Conservation (phyloP, 768 basidiomycete species). For the Kwoniella sp. region DNA sequence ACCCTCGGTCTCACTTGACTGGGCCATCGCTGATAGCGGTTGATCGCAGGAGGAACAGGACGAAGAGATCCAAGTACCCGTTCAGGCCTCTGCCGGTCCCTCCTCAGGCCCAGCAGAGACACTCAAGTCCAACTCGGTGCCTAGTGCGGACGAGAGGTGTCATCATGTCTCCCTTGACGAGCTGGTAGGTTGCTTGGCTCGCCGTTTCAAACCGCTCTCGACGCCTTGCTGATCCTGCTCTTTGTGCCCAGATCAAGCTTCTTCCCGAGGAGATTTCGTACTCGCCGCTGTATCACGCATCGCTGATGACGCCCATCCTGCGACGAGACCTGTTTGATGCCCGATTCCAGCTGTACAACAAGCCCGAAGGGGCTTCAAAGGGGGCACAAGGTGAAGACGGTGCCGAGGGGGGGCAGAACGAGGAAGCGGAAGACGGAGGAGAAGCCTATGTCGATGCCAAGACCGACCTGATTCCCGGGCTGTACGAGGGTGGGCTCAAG, state of each 20-base stretch:
- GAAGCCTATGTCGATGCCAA: constrained; percentile 63
- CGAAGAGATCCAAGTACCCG: constrained; percentile 2
- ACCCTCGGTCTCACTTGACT: not conserved
- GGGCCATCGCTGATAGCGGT: constrained; percentile 10
- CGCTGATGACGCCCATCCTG: constrained; percentile 54
- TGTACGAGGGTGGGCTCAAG: constrained; percentile 94
- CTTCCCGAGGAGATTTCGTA: constrained; percentile 75
- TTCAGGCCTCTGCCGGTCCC: constrained; percentile 18
- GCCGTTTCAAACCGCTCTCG: not conserved
- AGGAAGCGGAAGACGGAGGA: constrained; percentile 31
- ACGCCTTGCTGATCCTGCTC: not conserved
- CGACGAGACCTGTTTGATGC: constrained; percentile 92
- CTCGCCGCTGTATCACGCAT: constrained; percentile 63
- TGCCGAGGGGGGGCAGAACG: constrained; percentile 15
- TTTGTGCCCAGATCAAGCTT: constrained; percentile 57
- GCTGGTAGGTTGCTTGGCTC: constrained; percentile 29
- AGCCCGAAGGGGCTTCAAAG: not conserved
- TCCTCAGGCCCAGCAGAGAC: constrained; percentile 13
- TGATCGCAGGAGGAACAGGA: constrained; percentile 11
- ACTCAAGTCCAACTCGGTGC: constrained; percentile 1
- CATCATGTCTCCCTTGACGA: constrained; percentile 35
- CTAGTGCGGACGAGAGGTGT: constrained; percentile 14
- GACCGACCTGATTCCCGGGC: constrained; percentile 72
- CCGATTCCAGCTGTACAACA: constrained; percentile 68
- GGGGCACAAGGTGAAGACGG: not conserved